phyloP scores from a whole-genome alignment of 2,329 filamentous ascomycete species.

The Alternaria sp. region DNA sequence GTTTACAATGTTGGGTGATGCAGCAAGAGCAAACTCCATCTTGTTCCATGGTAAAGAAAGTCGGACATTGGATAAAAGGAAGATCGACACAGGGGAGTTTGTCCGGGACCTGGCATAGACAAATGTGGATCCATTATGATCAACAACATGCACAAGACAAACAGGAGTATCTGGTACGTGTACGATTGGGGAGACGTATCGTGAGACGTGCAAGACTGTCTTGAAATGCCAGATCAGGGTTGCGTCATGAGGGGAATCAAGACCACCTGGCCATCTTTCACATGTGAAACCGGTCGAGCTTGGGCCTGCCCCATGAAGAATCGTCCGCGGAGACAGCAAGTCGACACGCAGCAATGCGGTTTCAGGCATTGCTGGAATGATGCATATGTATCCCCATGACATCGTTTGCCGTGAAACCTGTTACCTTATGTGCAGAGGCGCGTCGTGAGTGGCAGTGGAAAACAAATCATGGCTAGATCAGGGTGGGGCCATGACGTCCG shows the following conservation, averaged over 20 bases:
- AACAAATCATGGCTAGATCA: slow-evolving; percentile 12
- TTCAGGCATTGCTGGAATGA: neutral
- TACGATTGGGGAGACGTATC: neutral
- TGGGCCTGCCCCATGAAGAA: slow-evolving; percentile 2
- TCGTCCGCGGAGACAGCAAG: neutral
- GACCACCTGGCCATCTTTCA: slow-evolving; percentile 10
- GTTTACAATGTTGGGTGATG: neutral
- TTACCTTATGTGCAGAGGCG: slow-evolving; percentile 13
- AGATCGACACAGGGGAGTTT: neutral
- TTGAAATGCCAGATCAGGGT: neutral
- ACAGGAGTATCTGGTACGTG: neutral
- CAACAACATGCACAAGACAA: neutral
- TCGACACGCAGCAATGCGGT: slow-evolving; percentile 2
- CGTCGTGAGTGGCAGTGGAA: slow-evolving; percentile 10
- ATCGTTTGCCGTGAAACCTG: slow-evolving; percentile 17
- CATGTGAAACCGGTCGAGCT: slow-evolving; percentile 19
- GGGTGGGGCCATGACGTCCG: slow-evolving; percentile 14
- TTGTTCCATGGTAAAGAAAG: neutral
- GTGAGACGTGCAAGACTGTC: neutral
- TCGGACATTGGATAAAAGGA: neutral
- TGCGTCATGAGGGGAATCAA: slow-evolving; percentile 18
- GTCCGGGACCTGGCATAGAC: neutral
- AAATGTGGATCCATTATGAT: neutral
- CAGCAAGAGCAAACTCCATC: neutral
- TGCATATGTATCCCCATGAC: slow-evolving; percentile 18